Base-by-base conservation (phyloP, 169 alveolate genomes). In the Plasmodium relictum region DNA sequence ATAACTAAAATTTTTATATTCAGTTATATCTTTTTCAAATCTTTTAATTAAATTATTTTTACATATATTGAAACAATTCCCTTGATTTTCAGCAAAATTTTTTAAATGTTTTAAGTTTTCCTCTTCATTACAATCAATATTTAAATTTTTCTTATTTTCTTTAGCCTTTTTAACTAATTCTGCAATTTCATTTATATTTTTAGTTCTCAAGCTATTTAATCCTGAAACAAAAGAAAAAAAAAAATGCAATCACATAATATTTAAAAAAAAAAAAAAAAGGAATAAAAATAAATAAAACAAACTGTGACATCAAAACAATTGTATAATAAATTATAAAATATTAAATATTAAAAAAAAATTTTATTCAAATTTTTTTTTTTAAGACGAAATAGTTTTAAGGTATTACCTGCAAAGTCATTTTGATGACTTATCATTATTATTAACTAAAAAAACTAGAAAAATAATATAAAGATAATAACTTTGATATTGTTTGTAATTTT, bases 171-270 rank as follows among this genome's bases (percentile, higher is more conserved):
- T 83, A 39, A 83, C 48, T 16, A 83, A 26, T 44, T 83, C 74
- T 4, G 86, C 39, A 20, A 83, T 54, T 83, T 83, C 91, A 54
- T 56, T 73, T 41, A 41, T 41, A 45, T 45, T 54, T 45, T 83
- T 83, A 20, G 42, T 83, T 83, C 91, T 66, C 48, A 83, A 72
- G n/a, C 61, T 68, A 22, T 74, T 59, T 44, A 74, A 74, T 62
- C 91, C 73, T 48, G 58, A 9, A 59, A 44, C 44, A 6, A 22
- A 72, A 24, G 41, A 22, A 24, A 56, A 44, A 39, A 26, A 42
- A 58, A 18, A 42, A 22, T 18, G 14, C 44, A 39, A n/a, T 12
- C 9, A 18, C 62, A n/a, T 6, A 6, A 44, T 44, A 9, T 9
- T 6, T 44, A 54, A 54, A 54, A 12, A 54, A 54, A 2, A 12